Conservation (phyloP, 1,284 basidiomycete genomes). For the Heterobasidion parviporum region DNA sequence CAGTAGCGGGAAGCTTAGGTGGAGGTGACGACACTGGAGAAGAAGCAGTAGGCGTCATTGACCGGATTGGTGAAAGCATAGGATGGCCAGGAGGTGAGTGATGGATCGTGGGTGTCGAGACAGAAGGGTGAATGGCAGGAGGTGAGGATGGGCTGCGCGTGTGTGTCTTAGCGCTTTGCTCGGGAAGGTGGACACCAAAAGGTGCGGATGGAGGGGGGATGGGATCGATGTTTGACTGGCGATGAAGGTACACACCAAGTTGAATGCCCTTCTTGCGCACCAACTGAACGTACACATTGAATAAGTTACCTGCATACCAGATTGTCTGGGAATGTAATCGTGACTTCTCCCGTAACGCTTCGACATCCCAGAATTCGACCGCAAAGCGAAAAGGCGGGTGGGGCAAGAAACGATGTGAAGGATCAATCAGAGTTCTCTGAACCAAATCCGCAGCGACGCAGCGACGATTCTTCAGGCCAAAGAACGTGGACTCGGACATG, state of each 20-base stretch:
- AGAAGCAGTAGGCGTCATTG: constrained; percentile 27
- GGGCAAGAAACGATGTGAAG: constrained; percentile 41
- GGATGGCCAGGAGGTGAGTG: constrained; percentile 24
- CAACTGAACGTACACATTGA: constrained; percentile 85
- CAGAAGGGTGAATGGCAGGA: constrained; percentile 2
- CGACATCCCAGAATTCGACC: constrained; percentile 88
- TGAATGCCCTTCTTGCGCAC: constrained; percentile 70
- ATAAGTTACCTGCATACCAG: constrained; percentile 75
- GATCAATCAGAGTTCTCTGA: constrained; percentile 31
- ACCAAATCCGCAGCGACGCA: constrained; percentile 33
- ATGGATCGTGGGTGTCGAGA: constrained; percentile 22
- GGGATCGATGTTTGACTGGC: constrained; percentile 70
- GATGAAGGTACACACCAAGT: constrained; percentile 85
- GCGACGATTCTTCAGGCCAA: constrained; percentile 49
- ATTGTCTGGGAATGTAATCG: constrained; percentile 70
- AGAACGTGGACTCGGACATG: constrained; percentile 49
- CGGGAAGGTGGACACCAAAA: constrained; percentile 6
- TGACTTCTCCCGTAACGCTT: constrained; percentile 77
- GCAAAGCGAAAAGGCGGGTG: constrained; percentile 77
- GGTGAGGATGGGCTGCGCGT: constrained; percentile 10
- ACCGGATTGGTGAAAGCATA: constrained; percentile 24
- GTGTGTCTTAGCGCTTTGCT: neutral
- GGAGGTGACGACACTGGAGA: constrained; percentile 11
- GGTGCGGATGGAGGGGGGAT: constrained; percentile 38
- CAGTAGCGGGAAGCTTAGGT: constrained; percentile 30